phyloP scores from a whole-genome alignment of 2,329 filamentous ascomycete genomes.

The Beauveria bassiana region DNA sequence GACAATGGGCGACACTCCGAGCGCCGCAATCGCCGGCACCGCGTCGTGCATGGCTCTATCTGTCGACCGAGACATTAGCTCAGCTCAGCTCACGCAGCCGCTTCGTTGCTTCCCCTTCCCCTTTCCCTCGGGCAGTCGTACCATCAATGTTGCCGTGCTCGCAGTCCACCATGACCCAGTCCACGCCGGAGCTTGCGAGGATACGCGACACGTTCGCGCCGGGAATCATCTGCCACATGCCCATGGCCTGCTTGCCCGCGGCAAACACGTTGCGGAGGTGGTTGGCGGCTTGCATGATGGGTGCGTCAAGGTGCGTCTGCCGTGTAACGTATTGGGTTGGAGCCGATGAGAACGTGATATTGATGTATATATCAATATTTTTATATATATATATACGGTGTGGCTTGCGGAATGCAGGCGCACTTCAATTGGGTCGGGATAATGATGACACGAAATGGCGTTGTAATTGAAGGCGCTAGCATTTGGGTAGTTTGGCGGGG shows the following conservation, averaged over 20 bases:
- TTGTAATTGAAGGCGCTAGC: slow-evolving; percentile 1
- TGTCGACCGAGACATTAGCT: slow-evolving; percentile 14
- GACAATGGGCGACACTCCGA: slow-evolving; percentile 47
- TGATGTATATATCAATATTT: too few relatives aligned
- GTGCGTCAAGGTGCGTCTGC: background rate
- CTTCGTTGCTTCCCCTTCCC: too few relatives aligned
- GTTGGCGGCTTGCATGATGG: slow-evolving; percentile 36
- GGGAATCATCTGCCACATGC: slow-evolving; percentile 57
- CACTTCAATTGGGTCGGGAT: background rate
- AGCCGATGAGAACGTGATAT: too few relatives aligned
- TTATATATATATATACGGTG: background rate
- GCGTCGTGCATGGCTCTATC: slow-evolving; percentile 46
- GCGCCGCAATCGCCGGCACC: slow-evolving; percentile 44
- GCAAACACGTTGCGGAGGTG: slow-evolving; percentile 41
- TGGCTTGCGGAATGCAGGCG: background rate
- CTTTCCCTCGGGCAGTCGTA: slow-evolving; percentile 12
- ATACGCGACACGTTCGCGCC: slow-evolving; percentile 51
- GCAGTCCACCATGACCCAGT: slow-evolving; percentile 57
- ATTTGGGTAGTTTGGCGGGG: background rate
- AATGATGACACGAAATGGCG: background rate
- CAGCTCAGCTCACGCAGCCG: background rate
- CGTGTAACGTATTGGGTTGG: background rate
- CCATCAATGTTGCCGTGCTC: slow-evolving; percentile 46
- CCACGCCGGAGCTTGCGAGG: slow-evolving; percentile 53
- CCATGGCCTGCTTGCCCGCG: slow-evolving; percentile 42